Evolutionary conservation across 2,329 filamentous ascomycete species (phyloP), one percentile per base, ranked within the genome.

Genomic region (Cercospora sp.): DNA sequence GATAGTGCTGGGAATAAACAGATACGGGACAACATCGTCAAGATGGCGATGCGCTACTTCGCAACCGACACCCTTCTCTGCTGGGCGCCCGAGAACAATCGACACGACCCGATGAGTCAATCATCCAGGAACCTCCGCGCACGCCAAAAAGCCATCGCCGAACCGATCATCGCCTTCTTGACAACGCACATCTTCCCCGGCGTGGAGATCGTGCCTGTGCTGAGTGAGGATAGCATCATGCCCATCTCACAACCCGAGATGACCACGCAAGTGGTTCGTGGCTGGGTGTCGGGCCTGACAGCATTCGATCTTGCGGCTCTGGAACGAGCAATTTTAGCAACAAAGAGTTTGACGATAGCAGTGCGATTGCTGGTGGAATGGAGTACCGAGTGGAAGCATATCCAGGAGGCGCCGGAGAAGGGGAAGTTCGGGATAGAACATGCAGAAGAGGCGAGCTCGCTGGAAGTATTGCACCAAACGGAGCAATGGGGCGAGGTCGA

Each of bases 401-500:
- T 83, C 45, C 86, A 81, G 69, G 81, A 79, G 72, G 74, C 77
- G n/a, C 77, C 73, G 0, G 76, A 73, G 31, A 6, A 80, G 77
- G 36, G 75, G 75, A 79, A 79, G 65, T 97, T 96, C 77, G 91
- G 92, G 0, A 89, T 96, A 12, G 91, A 96, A 75, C 89, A 96
- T 77, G 94, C 94, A 0, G 89, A 92, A 0, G 84, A 86, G 75
- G 90, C 91, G 13, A 89, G 90, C 5, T 97, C 87, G 74, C 79
- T 96, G 51, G 95, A 99, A 83, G 92, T 97, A 16, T 85, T 88
- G 71, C 97, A 93, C 90, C 95, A 99, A 85, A 96, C 90, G 0
- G 83, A 87, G 30, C 89, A 91, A 80, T 98, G 95, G 94, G 95
- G 95, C 8, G 94, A 97, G 83, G 95, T 99, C 0, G 95, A 99